These are phyloP conservation scores for Alternaria arbusti DNA, from an alignment of 2,329 filamentous ascomycete genomes.

Conservation along the genomic window DNA sequence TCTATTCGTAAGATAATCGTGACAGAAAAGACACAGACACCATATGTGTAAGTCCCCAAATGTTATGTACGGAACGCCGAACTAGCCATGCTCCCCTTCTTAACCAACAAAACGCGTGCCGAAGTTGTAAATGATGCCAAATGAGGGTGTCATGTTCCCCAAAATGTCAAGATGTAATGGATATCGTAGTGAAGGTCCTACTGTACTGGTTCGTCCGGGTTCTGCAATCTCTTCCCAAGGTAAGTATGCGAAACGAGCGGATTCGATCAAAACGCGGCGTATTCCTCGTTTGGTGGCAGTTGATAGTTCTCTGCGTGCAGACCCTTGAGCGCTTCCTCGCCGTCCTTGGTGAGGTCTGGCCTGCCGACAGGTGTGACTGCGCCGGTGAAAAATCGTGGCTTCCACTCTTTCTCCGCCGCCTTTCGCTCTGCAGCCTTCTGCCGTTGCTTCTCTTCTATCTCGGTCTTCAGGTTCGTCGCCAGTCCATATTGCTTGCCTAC, in stretches of 20 bases:
- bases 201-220: conserved; percentile 4
- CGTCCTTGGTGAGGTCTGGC: conserved; percentile 68
- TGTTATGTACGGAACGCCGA: conserved; percentile 15
- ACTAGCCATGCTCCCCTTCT: conserved; percentile 14
- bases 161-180: conserved; percentile 7
- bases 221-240: not conserved
- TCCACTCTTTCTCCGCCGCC: conserved; percentile 71
- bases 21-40: conserved; percentile 9
- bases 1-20: conserved; percentile 13
- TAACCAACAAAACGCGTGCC: conserved; percentile 13
- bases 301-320: conserved; percentile 61
- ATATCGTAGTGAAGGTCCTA: conserved; percentile 24
- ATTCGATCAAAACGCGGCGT: conserved; percentile 41
- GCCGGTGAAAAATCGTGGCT: conserved; percentile 84
- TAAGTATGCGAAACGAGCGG: not conserved
- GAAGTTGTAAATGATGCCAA: conserved; percentile 8
- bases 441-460: conserved; percentile 89
- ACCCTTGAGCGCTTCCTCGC: conserved; percentile 62
- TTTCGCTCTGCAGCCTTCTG: conserved; percentile 83
- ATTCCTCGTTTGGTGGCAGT: conserved; percentile 55
- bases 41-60: not conserved
- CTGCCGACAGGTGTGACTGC: conserved; percentile 65
- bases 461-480: conserved; percentile 86
- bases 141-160: conserved; percentile 15
- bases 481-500: conserved; percentile 79